These are phyloP conservation scores for Trypanosoma cruzi DNA, from an alignment of 208 protist genomes.

Conservation along the genomic window DNA sequence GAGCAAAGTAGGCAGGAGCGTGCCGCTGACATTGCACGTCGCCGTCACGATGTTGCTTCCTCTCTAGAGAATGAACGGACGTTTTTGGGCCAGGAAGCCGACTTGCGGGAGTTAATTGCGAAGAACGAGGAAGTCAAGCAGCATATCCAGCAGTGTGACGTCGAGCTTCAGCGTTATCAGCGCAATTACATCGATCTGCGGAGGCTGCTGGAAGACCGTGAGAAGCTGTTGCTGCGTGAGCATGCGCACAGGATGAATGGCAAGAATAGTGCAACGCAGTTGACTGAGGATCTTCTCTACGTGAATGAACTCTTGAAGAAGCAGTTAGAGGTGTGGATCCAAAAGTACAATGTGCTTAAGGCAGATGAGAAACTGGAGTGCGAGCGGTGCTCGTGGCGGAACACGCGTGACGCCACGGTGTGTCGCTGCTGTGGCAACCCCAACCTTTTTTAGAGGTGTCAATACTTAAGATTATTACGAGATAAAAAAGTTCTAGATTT, in stretches of 20 bases:
- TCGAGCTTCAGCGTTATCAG: constrained; percentile 54
- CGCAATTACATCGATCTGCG: constrained; percentile 60
- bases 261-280: constrained; percentile 55
- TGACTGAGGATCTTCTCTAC: constrained; percentile 65
- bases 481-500: too few species aligned
- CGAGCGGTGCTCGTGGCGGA: constrained; percentile 68
- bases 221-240: constrained; percentile 58
- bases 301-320: constrained; percentile 56
- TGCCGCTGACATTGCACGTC: constrained; percentile 45
- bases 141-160: constrained; percentile 45
- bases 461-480: background rate
- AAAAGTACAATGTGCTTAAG: constrained; percentile 63
- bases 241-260: constrained; percentile 61
- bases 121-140: constrained; percentile 59
- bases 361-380: constrained; percentile 70
- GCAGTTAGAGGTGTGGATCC: constrained; percentile 50
- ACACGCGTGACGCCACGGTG: constrained; percentile 37
- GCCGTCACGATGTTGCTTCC: constrained; percentile 31
- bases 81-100: constrained; percentile 52
- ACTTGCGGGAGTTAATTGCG: constrained; percentile 42
- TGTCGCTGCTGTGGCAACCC: constrained; percentile 73
- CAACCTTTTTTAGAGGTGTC: constrained; percentile 27
- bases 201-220: constrained; percentile 67
- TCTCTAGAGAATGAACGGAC: constrained; percentile 49
- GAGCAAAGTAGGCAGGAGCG: constrained; percentile 42